These are phyloP conservation scores for Suillus americanus DNA, from an alignment of 768 basidiomycete species.

Conservation along the genomic window DNA sequence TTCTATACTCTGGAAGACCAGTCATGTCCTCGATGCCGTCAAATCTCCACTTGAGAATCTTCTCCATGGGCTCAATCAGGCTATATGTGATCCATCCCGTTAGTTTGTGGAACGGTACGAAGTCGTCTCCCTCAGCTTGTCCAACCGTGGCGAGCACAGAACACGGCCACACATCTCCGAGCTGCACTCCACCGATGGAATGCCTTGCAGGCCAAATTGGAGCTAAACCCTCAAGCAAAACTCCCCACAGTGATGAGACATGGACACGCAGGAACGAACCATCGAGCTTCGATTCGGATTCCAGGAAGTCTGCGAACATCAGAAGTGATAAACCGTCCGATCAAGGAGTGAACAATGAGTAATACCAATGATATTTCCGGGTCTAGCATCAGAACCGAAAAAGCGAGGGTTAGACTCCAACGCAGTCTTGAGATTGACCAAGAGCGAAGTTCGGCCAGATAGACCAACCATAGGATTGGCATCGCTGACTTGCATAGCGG, in stretches of 20 bases:
- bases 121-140: conserved; percentile 54
- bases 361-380: conserved; percentile 80
- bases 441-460: conserved; percentile 78
- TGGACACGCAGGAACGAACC: conserved; percentile 52
- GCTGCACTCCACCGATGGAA: conserved; percentile 60
- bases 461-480: conserved; percentile 89
- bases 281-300: conserved; percentile 47
- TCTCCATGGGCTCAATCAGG: conserved; percentile 81
- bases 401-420: conserved; percentile 62
- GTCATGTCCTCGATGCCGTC: conserved; percentile 84
- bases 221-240: conserved; percentile 78
- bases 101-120: conserved; percentile 96
- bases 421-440: conserved; percentile 72
- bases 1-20: conserved; percentile 93
- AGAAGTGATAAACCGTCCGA: neutral
- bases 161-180: conserved; percentile 96
- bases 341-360: conserved; percentile 7
- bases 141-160: conserved; percentile 39
- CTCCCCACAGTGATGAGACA: conserved; percentile 76
- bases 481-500: conserved; percentile 76
- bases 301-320: conserved; percentile 60
- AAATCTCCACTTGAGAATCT: conserved; percentile 76
- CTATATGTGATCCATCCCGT: conserved; percentile 94
- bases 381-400: conserved; percentile 74
- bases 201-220: conserved; percentile 87